Base-by-base conservation (phyloP, 495 filamentous ascomycete species). In the Penicillium atrosanguineum region DNA sequence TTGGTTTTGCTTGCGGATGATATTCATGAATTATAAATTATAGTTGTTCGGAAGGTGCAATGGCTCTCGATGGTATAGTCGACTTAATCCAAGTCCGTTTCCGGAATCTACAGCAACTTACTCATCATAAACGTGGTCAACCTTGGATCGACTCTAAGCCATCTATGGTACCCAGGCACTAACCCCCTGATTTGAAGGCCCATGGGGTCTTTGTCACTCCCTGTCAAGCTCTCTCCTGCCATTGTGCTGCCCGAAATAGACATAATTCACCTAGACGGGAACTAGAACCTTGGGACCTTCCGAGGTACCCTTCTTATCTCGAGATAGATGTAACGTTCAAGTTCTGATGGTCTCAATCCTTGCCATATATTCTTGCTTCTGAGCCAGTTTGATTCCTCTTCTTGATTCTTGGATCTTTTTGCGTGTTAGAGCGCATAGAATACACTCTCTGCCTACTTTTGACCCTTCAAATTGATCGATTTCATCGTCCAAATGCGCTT, bases 231-330 rank as follows among this genome's bases (percentile, higher is more conserved):
- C 34, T 21, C 46, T 48, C 41, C 25, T 40, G 16, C 7, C 28
- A 46, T 46, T 11, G 20, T 53, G 23, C 19, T 40, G 43, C 43
- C 53, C 23, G 29, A 34, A 54, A 45, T 53, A 54, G 59, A 52
- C 43, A 42, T 29, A 47, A 28, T 25, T 47, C 31, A 47, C 31
- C 23, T 36, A 28, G 44, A 26, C 40, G 19, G 46, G 34, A 16
- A 19, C 20, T 29, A 4, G 42, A 54, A 28, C 12, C 23, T 51
- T 46, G 26, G 18, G 41, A 12, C 31, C 31, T 15, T 14, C 12
- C 31, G 12, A 15, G 31, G 31, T 34, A 15, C 31, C 31, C 31
- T 34, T 34, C 21, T 36, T 25, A 41, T 31, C 12, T 34, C n/a
- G 34, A 23, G 19, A 53, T 47, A 47, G 31, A 34, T 34, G 31